A percentile compares a stretch with the other conserved stretches of the same genome.
Conservation (phyloP, 2,329 filamentous ascomycete species). For the Phyllosticta paracitricarpa region DNA sequence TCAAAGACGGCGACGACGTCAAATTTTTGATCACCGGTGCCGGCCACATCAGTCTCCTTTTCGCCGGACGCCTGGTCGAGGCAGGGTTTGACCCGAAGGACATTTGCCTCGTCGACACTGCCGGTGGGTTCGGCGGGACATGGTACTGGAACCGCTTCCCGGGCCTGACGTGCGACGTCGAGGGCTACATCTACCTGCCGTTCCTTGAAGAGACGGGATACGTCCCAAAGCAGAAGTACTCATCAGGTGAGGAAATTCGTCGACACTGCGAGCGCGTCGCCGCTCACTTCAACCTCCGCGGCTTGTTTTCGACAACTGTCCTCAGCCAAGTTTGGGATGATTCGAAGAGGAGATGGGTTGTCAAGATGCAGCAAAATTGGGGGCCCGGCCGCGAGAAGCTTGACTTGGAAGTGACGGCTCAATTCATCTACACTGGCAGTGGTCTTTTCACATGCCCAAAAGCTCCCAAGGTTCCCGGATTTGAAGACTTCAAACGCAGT, state of each 20-base stretch:
- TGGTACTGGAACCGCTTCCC: conserved; percentile 25
- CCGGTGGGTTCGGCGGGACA: conserved; percentile 16
- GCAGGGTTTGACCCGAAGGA: conserved; percentile 25
- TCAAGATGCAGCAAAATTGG: conserved; percentile 27
- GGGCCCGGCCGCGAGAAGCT: conserved; percentile 23
- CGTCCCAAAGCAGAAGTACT: conserved; percentile 23
- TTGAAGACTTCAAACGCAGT: conserved; percentile 24
- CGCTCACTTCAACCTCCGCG: conserved; percentile 37
- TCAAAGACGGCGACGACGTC: conserved; percentile 2
- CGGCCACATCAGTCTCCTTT: conserved; percentile 35
- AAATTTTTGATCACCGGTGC: conserved; percentile 33
- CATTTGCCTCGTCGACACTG: conserved; percentile 22
- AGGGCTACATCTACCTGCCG: conserved; percentile 19
- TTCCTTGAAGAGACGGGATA: conserved; percentile 35
- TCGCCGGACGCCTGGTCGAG: conserved; percentile 31
- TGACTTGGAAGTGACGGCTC: conserved; percentile 22
- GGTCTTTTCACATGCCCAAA: conserved; percentile 24
- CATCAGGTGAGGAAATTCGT: conserved; percentile 24
- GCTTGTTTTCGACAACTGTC: conserved; percentile 23
- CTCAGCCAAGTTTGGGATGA: conserved; percentile 49
- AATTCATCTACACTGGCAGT: conserved; percentile 15
- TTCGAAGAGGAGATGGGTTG: conserved; percentile 22
- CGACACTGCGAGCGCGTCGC: conserved; percentile 27
- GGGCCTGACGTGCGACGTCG: conserved; percentile 13
- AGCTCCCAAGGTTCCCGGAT: conserved; percentile 23